phyloP scores from a whole-genome alignment of 192 early-diverging fungal genomes.

The Entomortierella lignicola region DNA sequence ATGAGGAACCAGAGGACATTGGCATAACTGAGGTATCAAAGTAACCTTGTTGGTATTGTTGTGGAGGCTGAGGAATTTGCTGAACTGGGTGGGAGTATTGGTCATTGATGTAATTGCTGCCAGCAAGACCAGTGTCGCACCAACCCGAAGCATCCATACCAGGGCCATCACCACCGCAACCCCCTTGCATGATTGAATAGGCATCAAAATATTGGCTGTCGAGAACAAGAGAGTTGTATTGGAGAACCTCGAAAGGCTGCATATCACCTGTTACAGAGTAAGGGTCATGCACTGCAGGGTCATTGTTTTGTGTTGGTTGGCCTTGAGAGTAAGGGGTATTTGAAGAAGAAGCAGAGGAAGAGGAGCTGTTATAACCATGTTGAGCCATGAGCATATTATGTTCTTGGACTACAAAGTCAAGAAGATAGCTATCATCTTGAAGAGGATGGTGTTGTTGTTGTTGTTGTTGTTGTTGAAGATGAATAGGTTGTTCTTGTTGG shows the following conservation, averaged over 20 bases:
- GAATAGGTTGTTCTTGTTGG: slow-evolving; percentile 11
- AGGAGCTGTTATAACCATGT: slow-evolving; percentile 9
- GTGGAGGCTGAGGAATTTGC: slow-evolving; percentile 10
- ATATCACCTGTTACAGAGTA: slow-evolving; percentile 32
- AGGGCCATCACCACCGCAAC: slow-evolving; percentile 20
- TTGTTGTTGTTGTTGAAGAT: slow-evolving; percentile 14
- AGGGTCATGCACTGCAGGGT: slow-evolving; percentile 16
- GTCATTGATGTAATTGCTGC: slow-evolving; percentile 19
- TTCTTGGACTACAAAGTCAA: slow-evolving; percentile 37
- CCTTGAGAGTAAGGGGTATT: slow-evolving; percentile 5
- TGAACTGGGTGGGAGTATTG: slow-evolving; percentile 27
- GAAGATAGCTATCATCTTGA: slow-evolving; percentile 27
- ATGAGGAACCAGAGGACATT: slow-evolving; percentile 23
- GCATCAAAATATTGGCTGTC: slow-evolving; percentile 32
- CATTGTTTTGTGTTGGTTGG: slow-evolving; percentile 2
- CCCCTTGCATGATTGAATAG: slow-evolving; percentile 23
- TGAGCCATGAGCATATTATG: slow-evolving; percentile 34
- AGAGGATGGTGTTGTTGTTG: slow-evolving; percentile 21
- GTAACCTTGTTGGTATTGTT: slow-evolving; percentile 19
- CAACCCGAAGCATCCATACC: slow-evolving; percentile 21
- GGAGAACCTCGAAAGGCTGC: slow-evolving; percentile 37
- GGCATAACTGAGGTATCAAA: slow-evolving; percentile 15
- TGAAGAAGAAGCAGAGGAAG: slow-evolving; percentile 13
- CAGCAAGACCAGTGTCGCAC: slow-evolving; percentile 24
- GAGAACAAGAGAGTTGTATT: slow-evolving; percentile 48